Percentiles rank a stretch among this genome's conserved stretches.
phyloP scores from a whole-genome alignment of 2,329 filamentous ascomycete genomes.

The Microcyclospora pomicola region DNA sequence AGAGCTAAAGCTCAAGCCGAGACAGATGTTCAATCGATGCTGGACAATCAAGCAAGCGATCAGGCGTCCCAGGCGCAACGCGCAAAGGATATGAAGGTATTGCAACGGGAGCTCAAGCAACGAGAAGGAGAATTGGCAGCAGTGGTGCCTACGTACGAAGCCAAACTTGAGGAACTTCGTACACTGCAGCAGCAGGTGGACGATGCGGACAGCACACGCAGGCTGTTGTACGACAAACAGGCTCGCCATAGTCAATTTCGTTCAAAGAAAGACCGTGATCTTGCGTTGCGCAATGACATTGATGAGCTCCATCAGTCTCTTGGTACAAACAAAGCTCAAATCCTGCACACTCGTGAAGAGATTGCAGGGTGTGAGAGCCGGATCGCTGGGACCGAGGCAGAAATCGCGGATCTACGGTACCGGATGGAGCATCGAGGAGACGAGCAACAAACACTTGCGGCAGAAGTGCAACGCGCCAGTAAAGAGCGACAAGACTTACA shows the following conservation, averaged over 20 bases:
- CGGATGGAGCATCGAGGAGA: conserved; percentile 68
- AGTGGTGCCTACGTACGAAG: conserved; percentile 63
- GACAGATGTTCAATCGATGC: conserved; percentile 65
- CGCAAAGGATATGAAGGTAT: conserved; percentile 54
- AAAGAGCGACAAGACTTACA: conserved; percentile 65
- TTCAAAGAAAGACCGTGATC: conserved; percentile 77
- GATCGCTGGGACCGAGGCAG: conserved; percentile 57
- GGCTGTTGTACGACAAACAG: conserved; percentile 82
- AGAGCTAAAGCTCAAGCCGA: conserved; percentile 74
- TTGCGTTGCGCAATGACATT: conserved; percentile 68
- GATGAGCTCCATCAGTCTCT: conserved; percentile 64
- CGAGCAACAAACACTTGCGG: conserved; percentile 56
- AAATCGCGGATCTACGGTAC: conserved; percentile 55
- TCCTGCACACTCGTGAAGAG: conserved; percentile 73
- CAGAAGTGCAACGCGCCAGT: conserved; percentile 62
- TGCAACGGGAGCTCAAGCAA: conserved; percentile 58
- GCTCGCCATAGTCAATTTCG: conserved; percentile 75
- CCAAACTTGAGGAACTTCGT: conserved; percentile 58
- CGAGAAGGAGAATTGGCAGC: conserved; percentile 64
- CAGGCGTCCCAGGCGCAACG: conserved; percentile 60
- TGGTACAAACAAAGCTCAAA: conserved; percentile 68
- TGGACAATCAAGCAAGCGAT: conserved; percentile 67
- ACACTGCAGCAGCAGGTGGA: conserved; percentile 59
- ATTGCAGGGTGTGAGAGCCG: conserved; percentile 56
- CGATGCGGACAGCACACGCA: conserved; percentile 57